phyloP scores from a whole-genome alignment of 352 stramenopile species.

The Phytophthora palmivora region DNA sequence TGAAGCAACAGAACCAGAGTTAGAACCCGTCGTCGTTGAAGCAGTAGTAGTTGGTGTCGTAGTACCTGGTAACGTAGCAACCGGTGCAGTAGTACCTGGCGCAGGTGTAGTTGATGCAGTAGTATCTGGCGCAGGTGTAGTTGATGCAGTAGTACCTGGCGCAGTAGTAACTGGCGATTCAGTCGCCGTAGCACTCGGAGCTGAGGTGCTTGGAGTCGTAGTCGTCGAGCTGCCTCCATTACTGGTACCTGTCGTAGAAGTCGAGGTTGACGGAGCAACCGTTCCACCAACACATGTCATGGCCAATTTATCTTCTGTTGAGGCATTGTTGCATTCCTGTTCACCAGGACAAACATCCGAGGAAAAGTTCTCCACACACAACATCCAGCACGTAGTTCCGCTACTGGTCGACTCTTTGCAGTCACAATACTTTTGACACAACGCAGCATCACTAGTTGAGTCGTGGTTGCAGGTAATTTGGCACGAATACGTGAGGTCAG shows the following conservation, averaged over 20 bases:
- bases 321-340: conserved; percentile 55
- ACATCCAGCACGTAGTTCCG: conserved; percentile 62
- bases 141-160: conserved; percentile 10
- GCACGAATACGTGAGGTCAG: conserved; percentile 49
- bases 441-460: conserved; percentile 33
- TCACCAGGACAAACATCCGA: conserved; percentile 50
- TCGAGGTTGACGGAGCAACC: conserved; percentile 27
- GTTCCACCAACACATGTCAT: conserved; percentile 52
- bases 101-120: conserved; percentile 4
- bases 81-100: conserved; percentile 5
- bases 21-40: conserved; percentile 23
- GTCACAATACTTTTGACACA: conserved; percentile 54
- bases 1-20: conserved; percentile 34
- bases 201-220: conserved; percentile 6
- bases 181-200: conserved; percentile 7
- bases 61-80: conserved; percentile 5
- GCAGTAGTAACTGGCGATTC: conserved; percentile 7
- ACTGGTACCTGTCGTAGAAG: conserved; percentile 1
- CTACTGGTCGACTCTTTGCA: conserved; percentile 38
- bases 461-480: conserved; percentile 71
- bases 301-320: conserved; percentile 42
- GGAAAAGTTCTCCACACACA: conserved; percentile 60
- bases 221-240: neutral
- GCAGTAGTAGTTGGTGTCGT: conserved; percentile 6
- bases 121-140: conserved; percentile 9